Base-by-base conservation (phyloP, 495 filamentous ascomycete genomes). In the Sabuloglossum arenarium region DNA sequence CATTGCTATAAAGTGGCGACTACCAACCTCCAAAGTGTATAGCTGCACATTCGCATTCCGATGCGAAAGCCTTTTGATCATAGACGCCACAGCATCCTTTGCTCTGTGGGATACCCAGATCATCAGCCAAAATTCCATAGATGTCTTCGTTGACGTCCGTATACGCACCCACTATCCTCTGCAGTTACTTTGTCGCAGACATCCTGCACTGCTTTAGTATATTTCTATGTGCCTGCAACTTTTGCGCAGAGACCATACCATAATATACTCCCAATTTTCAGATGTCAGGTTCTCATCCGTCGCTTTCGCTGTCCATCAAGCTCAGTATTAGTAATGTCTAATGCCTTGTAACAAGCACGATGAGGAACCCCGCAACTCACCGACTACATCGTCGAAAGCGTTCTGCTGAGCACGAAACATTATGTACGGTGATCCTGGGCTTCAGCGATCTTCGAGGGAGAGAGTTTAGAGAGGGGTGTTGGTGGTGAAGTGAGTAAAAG, bases 21-120 rank as follows among this genome's bases (percentile, higher is more conserved):
- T 50, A 64, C 75, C 49, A 62, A 91, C 88, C 77, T 98, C 91
- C 57, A 98, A 75, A 21, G 91, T 97, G 66, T 98, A 98, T 31
- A 98, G 75, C 70, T 98, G 91, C n/a, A 98, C 91, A 69, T 98
- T 97, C 56, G 91, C 91, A 70, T 98, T 98, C 59, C 91, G 80
- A 70, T 98, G 90, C 56, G 91, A 93, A 60, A 98, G 74, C 58
- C 91, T 76, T 71, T 95, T 97, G 67, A 97, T 98, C 75, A 98
- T 76, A 58, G 86, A 84, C 59, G 88, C 85, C 59, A 97, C 86
- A 19, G 81, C 88, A 72, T 97, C 90, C 70, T 94, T 94, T 53
- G 88, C 76, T 45, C 88, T 66, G 53, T 42, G 14, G 14, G 28
- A 31, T 47, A 14, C 0, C 19, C 1, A 16, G 27, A 47, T 0